A percentile compares a stretch with the other conserved stretches of the same genome.
phyloP scores from a whole-genome alignment of 345 rosid species.

The Atalantia buxifolia region DNA sequence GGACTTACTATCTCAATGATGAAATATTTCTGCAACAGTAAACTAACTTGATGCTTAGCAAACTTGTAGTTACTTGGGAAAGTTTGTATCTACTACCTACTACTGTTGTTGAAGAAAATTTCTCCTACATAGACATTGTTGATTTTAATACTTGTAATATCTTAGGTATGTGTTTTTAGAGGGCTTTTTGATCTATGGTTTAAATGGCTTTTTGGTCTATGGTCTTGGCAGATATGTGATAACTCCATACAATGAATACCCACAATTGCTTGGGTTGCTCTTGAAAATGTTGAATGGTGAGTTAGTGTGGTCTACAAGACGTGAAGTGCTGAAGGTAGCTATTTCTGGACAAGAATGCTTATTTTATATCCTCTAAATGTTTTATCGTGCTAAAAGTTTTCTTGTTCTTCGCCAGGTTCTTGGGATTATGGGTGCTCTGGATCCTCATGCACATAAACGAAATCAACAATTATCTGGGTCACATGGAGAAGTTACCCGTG shows the following conservation, averaged over 20 bases:
- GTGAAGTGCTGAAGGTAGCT: constrained; percentile 94
- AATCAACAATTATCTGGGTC: constrained; percentile 83
- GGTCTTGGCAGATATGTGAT: constrained; percentile 71
- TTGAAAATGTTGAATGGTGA: constrained; percentile 95
- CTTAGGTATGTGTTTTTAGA: background rate
- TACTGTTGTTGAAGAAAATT: constrained; percentile 6
- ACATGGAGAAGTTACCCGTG: constrained; percentile 84
- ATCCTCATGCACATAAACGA: constrained; percentile 90
- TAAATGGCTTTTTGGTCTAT: constrained; percentile 5
- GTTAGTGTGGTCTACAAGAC: constrained; percentile 91
- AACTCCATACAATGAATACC: constrained; percentile 92
- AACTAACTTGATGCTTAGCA: background rate
- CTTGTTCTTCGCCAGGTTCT: constrained; percentile 64
- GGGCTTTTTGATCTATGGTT: constrained; percentile 4
- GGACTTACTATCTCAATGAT: background rate
- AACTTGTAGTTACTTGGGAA: background rate
- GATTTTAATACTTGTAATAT: background rate
- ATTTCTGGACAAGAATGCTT: constrained; percentile 14
- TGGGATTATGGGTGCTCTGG: constrained; percentile 98
- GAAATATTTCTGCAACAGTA: background rate
- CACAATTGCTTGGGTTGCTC: constrained; percentile 87
- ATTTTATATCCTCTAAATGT: constrained; percentile 11
- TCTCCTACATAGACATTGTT: background rate
- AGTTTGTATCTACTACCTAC: background rate
- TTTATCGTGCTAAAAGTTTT: constrained; percentile 23